Conservation (phyloP, 768 basidiomycete species). For the Chlorophyllum brunneum region DNA sequence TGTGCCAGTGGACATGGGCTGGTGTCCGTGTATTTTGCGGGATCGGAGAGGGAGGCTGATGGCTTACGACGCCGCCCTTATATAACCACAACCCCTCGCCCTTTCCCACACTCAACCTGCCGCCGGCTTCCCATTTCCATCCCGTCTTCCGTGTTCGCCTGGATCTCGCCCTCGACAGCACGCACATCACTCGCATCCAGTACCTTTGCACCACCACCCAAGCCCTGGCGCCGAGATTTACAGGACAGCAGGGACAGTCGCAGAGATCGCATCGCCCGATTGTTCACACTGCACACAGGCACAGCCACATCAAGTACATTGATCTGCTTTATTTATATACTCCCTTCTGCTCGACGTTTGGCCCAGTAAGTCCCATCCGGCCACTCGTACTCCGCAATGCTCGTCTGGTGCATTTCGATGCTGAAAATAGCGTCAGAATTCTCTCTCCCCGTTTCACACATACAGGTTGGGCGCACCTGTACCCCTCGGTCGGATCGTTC, state of each 20-base stretch:
- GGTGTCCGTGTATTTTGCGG: slow-evolving; percentile 4
- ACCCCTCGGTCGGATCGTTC: slow-evolving; percentile 68
- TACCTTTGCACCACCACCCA: neutral
- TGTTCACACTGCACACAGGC: slow-evolving; percentile 2
- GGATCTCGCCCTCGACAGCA: neutral
- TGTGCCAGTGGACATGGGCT: slow-evolving; percentile 7
- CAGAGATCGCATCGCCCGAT: slow-evolving; percentile 12
- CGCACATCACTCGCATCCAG: neutral
- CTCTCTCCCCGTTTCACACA: neutral
- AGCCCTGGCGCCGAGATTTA: neutral
- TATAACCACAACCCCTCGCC: slow-evolving; percentile 7
- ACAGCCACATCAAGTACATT: slow-evolving; percentile 12
- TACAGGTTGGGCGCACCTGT: slow-evolving; percentile 44
- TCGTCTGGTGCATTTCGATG: slow-evolving; percentile 83
- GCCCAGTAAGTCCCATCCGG: slow-evolving; percentile 85
- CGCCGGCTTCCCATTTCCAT: slow-evolving; percentile 5
- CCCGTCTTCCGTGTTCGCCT: neutral
- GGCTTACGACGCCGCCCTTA: slow-evolving; percentile 7
- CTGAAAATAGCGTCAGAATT: slow-evolving; percentile 32
- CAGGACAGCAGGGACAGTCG: neutral
- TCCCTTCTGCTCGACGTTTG: slow-evolving; percentile 18
- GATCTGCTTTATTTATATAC: slow-evolving; percentile 10
- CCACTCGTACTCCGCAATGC: slow-evolving; percentile 83
- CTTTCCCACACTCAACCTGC: slow-evolving; percentile 11
- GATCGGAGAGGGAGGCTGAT: neutral